These are phyloP conservation scores for Candida dajiaensis DNA, from an alignment of 805 yeast genomes.

Conservation along the genomic window DNA sequence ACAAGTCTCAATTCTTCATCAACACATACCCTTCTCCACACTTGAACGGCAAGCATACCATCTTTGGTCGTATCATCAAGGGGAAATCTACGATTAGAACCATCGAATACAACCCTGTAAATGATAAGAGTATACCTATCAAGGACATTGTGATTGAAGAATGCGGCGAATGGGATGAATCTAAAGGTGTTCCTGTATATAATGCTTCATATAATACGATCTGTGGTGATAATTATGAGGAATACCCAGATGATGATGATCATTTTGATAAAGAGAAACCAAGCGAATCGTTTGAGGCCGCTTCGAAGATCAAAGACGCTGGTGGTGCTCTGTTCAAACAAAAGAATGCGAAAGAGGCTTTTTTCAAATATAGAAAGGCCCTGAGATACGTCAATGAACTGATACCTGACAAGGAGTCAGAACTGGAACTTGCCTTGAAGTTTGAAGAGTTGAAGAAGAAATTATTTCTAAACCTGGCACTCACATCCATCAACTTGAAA, in stretches of 20 bases:
- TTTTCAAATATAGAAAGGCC: constrained; percentile 59
- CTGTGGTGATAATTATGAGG: constrained; percentile 72
- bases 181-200: constrained; percentile 48
- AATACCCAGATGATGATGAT: constrained; percentile 69
- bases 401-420: constrained; percentile 61
- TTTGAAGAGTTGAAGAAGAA: constrained; percentile 41
- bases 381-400: constrained; percentile 65
- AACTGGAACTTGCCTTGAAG: constrained; percentile 43
- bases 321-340: constrained; percentile 56
- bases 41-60: constrained; percentile 67
- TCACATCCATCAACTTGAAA: constrained; percentile 44
- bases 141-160: constrained; percentile 41
- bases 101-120: constrained; percentile 46
- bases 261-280: constrained; percentile 54
- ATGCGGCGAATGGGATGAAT: constrained; percentile 59
- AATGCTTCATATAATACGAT: constrained; percentile 56
- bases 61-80: constrained; percentile 64
- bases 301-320: constrained; percentile 55
- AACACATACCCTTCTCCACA: constrained; percentile 68
- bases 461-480: constrained; percentile 46
- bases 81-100: constrained; percentile 70
- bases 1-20: constrained; percentile 67
- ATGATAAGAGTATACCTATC: constrained; percentile 37
- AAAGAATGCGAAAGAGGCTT: constrained; percentile 45
- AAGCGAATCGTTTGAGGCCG: constrained; percentile 42